These are phyloP conservation scores for Phenoliferia sp. DNA, from an alignment of 1,284 basidiomycete genomes.

Conservation along the genomic window DNA sequence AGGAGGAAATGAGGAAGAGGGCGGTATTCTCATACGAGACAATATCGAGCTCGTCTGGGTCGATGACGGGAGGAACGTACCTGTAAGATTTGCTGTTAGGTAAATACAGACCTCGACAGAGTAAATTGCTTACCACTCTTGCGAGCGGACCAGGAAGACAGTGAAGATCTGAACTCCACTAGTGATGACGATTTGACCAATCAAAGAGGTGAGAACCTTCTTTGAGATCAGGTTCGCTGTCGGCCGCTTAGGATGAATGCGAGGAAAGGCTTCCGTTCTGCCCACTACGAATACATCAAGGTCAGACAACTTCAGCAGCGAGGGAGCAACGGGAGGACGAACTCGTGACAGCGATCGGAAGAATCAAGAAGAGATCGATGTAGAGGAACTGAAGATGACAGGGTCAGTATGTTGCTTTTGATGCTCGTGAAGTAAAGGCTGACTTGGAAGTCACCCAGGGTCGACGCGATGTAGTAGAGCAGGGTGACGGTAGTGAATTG, in stretches of 20 bases:
- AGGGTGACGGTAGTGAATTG: constrained; percentile 79
- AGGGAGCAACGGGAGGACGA: constrained; percentile 41
- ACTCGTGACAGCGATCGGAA: constrained; percentile 93
- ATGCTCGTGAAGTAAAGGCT: constrained; percentile 30
- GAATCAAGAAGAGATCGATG: constrained; percentile 96
- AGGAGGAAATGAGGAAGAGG: constrained; percentile 89
- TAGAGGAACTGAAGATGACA: constrained; percentile 71
- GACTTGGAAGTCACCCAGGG: constrained; percentile 92
- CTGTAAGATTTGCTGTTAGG: constrained; percentile 24
- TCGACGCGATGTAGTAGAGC: constrained; percentile 93
- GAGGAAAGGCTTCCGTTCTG: constrained; percentile 80
- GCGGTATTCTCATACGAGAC: constrained; percentile 90
- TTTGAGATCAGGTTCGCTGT: constrained; percentile 95
- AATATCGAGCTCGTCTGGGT: constrained; percentile 76
- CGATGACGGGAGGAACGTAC: constrained; percentile 56
- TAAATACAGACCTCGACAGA: no score
- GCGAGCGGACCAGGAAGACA: constrained; percentile 80
- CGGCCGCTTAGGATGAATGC: constrained; percentile 82
- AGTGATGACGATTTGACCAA: constrained; percentile 88
- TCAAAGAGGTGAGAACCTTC: constrained; percentile 87
- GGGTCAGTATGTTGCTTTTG: constrained; percentile 11
- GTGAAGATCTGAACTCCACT: constrained; percentile 77
- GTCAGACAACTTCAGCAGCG: neutral
- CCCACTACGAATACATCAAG: constrained; percentile 61
- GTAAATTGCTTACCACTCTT: constrained; percentile 63